Evolutionary conservation across 2,329 filamentous ascomycete species (phyloP).

Genomic region (Colletotrichum sublineola): DNA sequence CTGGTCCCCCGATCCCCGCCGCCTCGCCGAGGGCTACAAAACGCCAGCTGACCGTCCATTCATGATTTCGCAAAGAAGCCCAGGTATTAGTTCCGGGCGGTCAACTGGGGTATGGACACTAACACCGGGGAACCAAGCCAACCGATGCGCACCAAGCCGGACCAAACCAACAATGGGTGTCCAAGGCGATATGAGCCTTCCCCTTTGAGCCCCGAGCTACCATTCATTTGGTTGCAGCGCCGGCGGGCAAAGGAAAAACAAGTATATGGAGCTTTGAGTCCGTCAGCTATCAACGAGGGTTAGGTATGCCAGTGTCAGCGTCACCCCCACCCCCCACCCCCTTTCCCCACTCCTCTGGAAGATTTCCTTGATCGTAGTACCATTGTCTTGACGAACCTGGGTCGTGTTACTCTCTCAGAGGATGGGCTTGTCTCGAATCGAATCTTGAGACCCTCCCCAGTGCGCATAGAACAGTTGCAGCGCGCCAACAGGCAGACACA

Average conservation of each 20-base stretch:
- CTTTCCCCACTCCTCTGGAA: background rate
- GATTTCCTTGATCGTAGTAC: conserved; percentile 29
- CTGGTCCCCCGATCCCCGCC: conserved; percentile 29
- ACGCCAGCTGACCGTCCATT: conserved; percentile 30
- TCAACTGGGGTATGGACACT: background rate
- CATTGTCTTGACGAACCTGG: conserved; percentile 15
- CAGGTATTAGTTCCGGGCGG: background rate
- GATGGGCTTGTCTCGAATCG: conserved; percentile 1
- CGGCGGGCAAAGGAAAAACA: background rate
- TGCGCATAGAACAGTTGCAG: background rate
- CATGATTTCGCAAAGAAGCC: conserved; percentile 6
- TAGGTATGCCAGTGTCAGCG: background rate
- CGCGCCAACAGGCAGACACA: background rate
- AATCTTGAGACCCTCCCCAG: background rate
- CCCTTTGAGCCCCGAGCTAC: conserved; percentile 19
- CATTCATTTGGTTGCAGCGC: conserved; percentile 16
- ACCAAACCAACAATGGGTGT: conserved; percentile 18
- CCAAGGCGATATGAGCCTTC: conserved; percentile 14
- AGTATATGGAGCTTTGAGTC: conserved; percentile 25
- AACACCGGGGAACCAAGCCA: conserved; percentile 15
- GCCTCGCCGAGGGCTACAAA: conserved; percentile 6
- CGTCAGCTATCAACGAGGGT: conserved; percentile 17
- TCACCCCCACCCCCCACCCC: background rate
- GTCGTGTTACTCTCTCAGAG: background rate
- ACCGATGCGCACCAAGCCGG: conserved; percentile 30